These are phyloP conservation scores for Zygoascus biomembranicola DNA, from an alignment of 805 yeast species.

Conservation along the genomic window DNA sequence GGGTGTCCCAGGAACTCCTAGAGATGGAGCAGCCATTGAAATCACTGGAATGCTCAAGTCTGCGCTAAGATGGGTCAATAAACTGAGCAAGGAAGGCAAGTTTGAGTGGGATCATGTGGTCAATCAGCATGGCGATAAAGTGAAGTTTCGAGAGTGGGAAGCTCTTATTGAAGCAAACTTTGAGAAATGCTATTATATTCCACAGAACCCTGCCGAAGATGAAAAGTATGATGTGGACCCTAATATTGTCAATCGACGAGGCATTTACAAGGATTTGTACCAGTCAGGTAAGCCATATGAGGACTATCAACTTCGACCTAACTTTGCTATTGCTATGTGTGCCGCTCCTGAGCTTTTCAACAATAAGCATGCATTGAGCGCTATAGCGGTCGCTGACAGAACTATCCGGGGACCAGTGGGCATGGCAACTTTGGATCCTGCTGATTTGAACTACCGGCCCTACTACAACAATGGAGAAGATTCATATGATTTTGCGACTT, in stretches of 20 bases:
- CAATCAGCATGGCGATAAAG: constrained; percentile 47
- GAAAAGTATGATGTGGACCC: constrained; percentile 51
- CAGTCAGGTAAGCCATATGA: constrained; percentile 79
- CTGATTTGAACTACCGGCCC: constrained; percentile 87
- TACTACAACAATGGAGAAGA: constrained; percentile 77
- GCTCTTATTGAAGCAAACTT: constrained; percentile 58
- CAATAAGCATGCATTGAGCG: constrained; percentile 48
- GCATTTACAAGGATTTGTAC: constrained; percentile 85
- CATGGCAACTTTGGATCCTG: constrained; percentile 85
- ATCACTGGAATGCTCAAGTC: constrained; percentile 84
- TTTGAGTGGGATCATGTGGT: constrained; percentile 53
- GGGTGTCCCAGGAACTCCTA: constrained; percentile 96
- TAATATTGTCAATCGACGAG: constrained; percentile 72
- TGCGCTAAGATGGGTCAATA: constrained; percentile 67
- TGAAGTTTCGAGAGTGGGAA: constrained; percentile 68
- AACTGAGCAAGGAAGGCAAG: constrained; percentile 42
- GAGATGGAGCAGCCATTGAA: constrained; percentile 96
- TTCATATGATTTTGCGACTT: constrained; percentile 77
- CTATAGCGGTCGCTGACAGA: constrained; percentile 63
- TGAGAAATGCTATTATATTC: constrained; percentile 73
- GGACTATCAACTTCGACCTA: constrained; percentile 89
- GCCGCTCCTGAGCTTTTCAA: constrained; percentile 91
- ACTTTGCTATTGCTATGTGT: constrained; percentile 86
- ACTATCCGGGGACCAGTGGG: constrained; percentile 84
- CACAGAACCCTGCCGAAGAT: constrained; percentile 57